A percentile compares a stretch with the other conserved stretches of the same genome.
These are phyloP conservation scores for Bipolaris bicolor DNA, from an alignment of 2,329 filamentous ascomycete genomes.

Conservation along the genomic window DNA sequence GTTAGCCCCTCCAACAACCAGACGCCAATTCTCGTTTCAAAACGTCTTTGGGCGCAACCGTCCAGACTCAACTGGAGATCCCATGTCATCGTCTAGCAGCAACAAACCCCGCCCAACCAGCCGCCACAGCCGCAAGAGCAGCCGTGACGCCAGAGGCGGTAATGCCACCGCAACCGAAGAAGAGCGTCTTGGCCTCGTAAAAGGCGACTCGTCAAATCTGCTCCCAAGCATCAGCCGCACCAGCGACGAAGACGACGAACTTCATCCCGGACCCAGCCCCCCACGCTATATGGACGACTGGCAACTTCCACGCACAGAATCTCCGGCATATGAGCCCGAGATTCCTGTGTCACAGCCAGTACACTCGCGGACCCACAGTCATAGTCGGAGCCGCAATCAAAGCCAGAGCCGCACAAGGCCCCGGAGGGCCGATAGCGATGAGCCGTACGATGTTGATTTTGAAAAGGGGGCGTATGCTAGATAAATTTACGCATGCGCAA, in stretches of 20 bases:
- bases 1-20: constrained; percentile 60
- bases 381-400: too few relatives aligned
- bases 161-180: constrained; percentile 73
- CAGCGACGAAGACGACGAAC: constrained; percentile 19
- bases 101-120: constrained; percentile 31
- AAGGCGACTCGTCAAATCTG: constrained; percentile 63
- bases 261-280: constrained; percentile 11
- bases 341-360: too few relatives aligned
- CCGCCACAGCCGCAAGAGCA: constrained; percentile 42
- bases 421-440: too few relatives aligned
- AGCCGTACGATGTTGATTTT: too few relatives aligned
- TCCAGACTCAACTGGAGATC: constrained; percentile 35
- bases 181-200: constrained; percentile 81
- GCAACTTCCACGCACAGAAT: constrained; percentile 14
- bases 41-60: constrained; percentile 71
- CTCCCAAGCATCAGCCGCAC: constrained; percentile 37
- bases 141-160: constrained; percentile 42
- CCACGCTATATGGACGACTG: constrained; percentile 23
- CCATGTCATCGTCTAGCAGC: constrained; percentile 13
- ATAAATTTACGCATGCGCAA: too few relatives aligned
- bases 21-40: constrained; percentile 91
- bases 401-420: too few relatives aligned
- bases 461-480: too few relatives aligned
- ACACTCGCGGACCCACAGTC: too few relatives aligned
- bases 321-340: too few relatives aligned